Evolutionary conservation across 2,329 filamentous ascomycete species (phyloP), one percentile per base, ranked within the genome.

Genomic region (Zymoseptoria pseudotritici): DNA sequence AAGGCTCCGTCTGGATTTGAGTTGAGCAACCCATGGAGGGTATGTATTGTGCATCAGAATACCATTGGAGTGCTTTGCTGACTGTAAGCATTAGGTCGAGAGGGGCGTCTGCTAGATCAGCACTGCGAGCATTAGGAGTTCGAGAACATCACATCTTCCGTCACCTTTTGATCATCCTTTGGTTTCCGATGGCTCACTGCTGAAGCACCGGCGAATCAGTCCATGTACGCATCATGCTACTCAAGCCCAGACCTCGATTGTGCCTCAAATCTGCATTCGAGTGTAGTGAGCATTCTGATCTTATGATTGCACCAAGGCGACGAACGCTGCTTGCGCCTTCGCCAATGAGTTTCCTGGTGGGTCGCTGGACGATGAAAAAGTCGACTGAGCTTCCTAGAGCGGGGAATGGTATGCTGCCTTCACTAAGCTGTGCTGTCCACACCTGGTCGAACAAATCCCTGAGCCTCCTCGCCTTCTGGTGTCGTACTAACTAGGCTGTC

Each of bases 1-100:
- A 74, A 76, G 60, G 85, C 85, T 29, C 84, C 84, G 26, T 74
- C 77, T 59, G 84, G 84, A 62, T 87, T 87, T 75, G 84, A 86
- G 74, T 72, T 86, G 69, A 87, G 82, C 80, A 86, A 86, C 75
- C 82, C 82, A 64, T 87, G 85, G 85, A 84, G 82, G 80, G 84
- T 86, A 79, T 60, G 80, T 71, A 31, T 50, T 11, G 24, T 51
- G 17, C 19, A 21, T 19, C 17, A 10, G n/a, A 22, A 55, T 3
- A 21, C 51, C 49, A 29, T 4, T 50, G 51, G 13, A 17, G 11
- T 31, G 9, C 52, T 9, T 13, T 56, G 42, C 60, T 64, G 13
- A 62, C 36, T 13, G 7, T 53, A n/a, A 36, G 4, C 9, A 20
- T 50, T 57, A 70, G 68, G 59, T 70, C 53, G 68, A 70, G 66